Percentiles rank a stretch among this genome's conserved stretches.
These are phyloP conservation scores for Collybia sp. DNA, from an alignment of 768 basidiomycete species.

Conservation along the genomic window DNA sequence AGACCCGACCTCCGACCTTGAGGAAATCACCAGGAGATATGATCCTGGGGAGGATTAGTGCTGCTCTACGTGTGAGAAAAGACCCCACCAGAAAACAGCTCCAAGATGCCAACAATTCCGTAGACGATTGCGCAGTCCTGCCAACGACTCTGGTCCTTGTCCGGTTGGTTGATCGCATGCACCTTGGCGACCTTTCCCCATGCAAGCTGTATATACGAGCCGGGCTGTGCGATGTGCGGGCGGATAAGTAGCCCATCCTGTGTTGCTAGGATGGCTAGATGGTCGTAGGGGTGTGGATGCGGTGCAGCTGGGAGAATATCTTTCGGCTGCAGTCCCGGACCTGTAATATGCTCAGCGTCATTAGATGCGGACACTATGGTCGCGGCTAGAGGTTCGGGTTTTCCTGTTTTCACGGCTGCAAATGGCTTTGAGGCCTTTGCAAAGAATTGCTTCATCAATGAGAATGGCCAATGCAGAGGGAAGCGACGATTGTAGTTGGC, in stretches of 20 bases:
- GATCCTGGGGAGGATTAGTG: slow-evolving; percentile 43
- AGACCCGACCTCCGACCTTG: slow-evolving; percentile 57
- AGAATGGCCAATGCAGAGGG: too few species aligned
- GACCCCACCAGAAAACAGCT: slow-evolving; percentile 63
- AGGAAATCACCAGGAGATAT: slow-evolving; percentile 70
- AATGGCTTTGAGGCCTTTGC: slow-evolving; percentile 33
- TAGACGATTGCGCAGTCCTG: slow-evolving; percentile 54
- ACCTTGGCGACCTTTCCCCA: slow-evolving; percentile 59
- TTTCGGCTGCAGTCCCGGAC: slow-evolving; percentile 63
- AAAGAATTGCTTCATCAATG: slow-evolving; percentile 38
- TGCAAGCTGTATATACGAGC: slow-evolving; percentile 36
- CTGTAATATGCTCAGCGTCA: slow-evolving; percentile 17
- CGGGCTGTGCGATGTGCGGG: slow-evolving; percentile 36
- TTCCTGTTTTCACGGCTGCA: not conserved
- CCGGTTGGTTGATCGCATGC: slow-evolving; percentile 40
- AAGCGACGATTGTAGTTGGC: too few species aligned
- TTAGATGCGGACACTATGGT: not conserved
- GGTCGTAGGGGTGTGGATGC: slow-evolving; percentile 71
- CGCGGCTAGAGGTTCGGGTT: not conserved
- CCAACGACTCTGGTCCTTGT: slow-evolving; percentile 45
- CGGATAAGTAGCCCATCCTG: slow-evolving; percentile 63
- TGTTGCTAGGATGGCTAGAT: slow-evolving; percentile 58
- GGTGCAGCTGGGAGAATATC: slow-evolving; percentile 62
- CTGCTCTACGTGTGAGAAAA: not conserved
- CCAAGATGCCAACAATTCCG: slow-evolving; percentile 72